Evolutionary conservation across 2,329 filamentous ascomycete species (phyloP), one percentile per base, ranked within the genome.

Genomic region (Phialocephala sp.): DNA sequence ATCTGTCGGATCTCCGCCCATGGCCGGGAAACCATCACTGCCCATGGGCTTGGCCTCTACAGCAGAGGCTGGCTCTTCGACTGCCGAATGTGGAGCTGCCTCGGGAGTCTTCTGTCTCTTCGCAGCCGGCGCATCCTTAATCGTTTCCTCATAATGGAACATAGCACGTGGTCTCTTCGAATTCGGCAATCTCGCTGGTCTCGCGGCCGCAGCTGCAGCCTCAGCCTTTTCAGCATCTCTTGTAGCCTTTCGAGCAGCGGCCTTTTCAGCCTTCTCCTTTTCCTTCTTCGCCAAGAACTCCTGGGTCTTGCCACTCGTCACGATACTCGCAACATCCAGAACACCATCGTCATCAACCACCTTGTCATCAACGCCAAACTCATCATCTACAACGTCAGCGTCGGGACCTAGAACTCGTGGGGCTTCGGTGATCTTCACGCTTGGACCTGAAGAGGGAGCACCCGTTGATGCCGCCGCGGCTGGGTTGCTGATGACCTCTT

Each of bases 241-340:
- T 24, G 81, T 83, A 50, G 84, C 83, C 73, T 90, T 91, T 71
- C 85, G 87, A 24, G 84, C 81, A 36, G 81, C 83, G 57, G 84
- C 83, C 77, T 87, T 89, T 66, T 91, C 88, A 5, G 84, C 83
- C 82, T 92, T 94, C 74, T 94, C 91, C 75, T 89, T 91, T 75
- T 94, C 91, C 76, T 92, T 93, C 79, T 92, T 91, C 11, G 91
- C 92, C 6, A 95, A 80, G 72, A 93, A 94, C 73, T 95, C 92
- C 71, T 88, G 87, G 71, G 92, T 92, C 77, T 93, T 91, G 37
- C 92, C 92, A 71, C 88, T 91, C 0, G 91, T 91, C 41, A 95
- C 91, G 69, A 95, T 94, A 70, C 86, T 90, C n/a, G 92, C 92
- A 56, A 95, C 91, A 71, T 95, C 91, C 2, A 95, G 81, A 9